Conservation (phyloP, 2,329 filamentous ascomycete species). For the Colletotrichum tabaci region DNA sequence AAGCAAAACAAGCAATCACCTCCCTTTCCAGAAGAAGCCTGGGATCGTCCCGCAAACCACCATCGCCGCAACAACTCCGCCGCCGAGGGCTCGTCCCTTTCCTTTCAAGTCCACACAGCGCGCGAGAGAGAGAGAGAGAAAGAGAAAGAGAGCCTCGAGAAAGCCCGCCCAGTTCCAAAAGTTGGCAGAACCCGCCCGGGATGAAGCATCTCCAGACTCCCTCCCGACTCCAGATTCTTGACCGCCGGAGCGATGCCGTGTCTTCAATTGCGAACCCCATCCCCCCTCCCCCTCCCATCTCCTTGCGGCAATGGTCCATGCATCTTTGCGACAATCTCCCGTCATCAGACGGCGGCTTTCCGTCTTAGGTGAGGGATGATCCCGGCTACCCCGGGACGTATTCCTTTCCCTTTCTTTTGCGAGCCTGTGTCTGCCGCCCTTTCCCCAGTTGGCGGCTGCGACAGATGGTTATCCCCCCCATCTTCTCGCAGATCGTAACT, state of each 20-base stretch:
- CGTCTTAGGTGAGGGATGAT: slow-evolving; percentile 12
- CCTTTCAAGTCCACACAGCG: background rate
- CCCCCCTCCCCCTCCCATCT: background rate
- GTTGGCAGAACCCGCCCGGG: slow-evolving; percentile 1
- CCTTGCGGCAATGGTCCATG: background rate
- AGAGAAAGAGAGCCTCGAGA: too few relatives aligned
- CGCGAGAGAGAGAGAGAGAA: background rate
- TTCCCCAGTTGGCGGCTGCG: slow-evolving; percentile 16
- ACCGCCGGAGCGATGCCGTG: slow-evolving; percentile 23
- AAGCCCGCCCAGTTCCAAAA: background rate
- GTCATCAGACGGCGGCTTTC: slow-evolving; percentile 36
- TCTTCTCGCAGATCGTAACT: slow-evolving; percentile 24
- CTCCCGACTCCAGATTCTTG: background rate
- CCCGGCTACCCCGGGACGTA: slow-evolving; percentile 10
- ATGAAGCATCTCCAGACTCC: background rate
- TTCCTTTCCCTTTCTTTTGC: background rate
- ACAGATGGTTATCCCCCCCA: background rate
- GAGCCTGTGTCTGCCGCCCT: background rate
- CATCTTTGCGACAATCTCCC: slow-evolving; percentile 35
- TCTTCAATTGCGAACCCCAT: background rate
- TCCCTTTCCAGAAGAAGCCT: slow-evolving; percentile 19
- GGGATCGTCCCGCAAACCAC: slow-evolving; percentile 21
- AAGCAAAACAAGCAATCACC: background rate
- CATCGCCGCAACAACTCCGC: slow-evolving; percentile 3
- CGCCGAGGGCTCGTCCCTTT: slow-evolving; percentile 25